Conservation (phyloP, 768 basidiomycete species). For the Russula sp. region DNA sequence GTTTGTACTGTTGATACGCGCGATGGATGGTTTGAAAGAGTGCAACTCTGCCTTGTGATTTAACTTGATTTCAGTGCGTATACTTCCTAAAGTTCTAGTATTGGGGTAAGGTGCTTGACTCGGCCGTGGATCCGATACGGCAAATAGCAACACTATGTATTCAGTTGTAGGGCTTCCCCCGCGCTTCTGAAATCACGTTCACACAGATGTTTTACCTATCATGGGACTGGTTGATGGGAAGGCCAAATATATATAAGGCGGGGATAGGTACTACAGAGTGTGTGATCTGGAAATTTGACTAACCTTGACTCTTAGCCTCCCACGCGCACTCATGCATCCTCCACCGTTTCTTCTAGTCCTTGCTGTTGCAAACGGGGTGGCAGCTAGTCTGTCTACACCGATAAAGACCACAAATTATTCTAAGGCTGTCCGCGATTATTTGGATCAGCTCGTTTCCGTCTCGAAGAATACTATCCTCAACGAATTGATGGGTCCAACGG, state of each 20-base stretch:
- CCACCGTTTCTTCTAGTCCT: neutral
- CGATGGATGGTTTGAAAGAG: too few relatives aligned
- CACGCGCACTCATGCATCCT: neutral
- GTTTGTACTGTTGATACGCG: too few relatives aligned
- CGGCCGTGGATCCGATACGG: too few relatives aligned
- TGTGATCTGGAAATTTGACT: neutral
- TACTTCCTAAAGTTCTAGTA: too few relatives aligned
- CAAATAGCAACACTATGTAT: too few relatives aligned
- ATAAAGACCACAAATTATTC: neutral
- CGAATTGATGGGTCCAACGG: conserved; percentile 1
- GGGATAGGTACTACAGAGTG: neutral
- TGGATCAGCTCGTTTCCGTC: neutral
- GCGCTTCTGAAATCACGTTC: too few relatives aligned
- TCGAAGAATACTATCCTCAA: neutral
- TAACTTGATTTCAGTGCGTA: too few relatives aligned
- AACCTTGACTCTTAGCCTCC: neutral
- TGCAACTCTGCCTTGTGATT: too few relatives aligned
- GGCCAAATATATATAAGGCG: neutral
- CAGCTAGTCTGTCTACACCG: neutral
- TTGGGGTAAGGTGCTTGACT: too few relatives aligned
- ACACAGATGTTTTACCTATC: neutral
- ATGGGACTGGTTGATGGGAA: neutral
- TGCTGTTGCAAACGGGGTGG: neutral
- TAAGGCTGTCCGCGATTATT: neutral
- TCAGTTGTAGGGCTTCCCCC: too few relatives aligned